These are phyloP conservation scores for Quercus alba DNA, from an alignment of 306 rosid genomes.

Conservation along the genomic window DNA sequence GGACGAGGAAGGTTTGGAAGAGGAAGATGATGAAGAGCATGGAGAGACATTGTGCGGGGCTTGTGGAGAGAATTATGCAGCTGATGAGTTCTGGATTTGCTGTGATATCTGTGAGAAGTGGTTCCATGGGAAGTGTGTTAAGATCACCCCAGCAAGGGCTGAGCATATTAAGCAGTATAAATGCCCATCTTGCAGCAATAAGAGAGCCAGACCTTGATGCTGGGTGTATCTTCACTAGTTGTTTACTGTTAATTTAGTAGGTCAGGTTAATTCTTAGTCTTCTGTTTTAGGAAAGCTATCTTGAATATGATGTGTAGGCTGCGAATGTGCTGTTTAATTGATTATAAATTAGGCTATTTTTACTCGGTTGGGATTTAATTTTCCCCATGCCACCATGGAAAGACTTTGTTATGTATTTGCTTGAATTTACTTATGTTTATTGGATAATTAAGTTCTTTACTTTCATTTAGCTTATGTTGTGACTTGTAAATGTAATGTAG, in stretches of 20 bases:
- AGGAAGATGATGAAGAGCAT: constrained; percentile 73
- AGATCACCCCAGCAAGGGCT: constrained; percentile 87
- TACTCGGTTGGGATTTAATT: constrained; percentile 14
- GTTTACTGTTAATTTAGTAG: constrained; percentile 43
- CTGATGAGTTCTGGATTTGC: constrained; percentile 84
- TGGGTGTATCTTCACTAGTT: constrained; percentile 17
- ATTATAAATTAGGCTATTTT: constrained; percentile 25
- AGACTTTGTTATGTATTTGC: constrained; percentile 23
- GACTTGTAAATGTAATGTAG: too few species aligned
- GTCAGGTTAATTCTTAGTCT: constrained; percentile 34
- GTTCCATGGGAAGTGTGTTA: constrained; percentile 92
- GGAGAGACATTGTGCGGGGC: constrained; percentile 76
- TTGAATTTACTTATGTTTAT: constrained; percentile 24
- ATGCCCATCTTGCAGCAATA: constrained; percentile 92
- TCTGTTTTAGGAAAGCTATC: constrained; percentile 33
- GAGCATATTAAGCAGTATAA: constrained; percentile 80
- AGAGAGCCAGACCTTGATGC: constrained; percentile 54
- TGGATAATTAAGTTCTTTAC: constrained; percentile 6
- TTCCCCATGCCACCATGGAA: constrained; percentile 19
- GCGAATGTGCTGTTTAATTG: constrained; percentile 11
- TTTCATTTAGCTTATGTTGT: not conserved
- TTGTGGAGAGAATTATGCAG: constrained; percentile 69
- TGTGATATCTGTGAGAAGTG: constrained; percentile 86
- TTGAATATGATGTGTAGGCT: constrained; percentile 23
- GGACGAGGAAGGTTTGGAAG: constrained; percentile 54